Evolutionary conservation across 2,329 filamentous ascomycete genomes (phyloP), one percentile per base, ranked within the genome.

Genomic region (Aspergillus sp.): DNA sequence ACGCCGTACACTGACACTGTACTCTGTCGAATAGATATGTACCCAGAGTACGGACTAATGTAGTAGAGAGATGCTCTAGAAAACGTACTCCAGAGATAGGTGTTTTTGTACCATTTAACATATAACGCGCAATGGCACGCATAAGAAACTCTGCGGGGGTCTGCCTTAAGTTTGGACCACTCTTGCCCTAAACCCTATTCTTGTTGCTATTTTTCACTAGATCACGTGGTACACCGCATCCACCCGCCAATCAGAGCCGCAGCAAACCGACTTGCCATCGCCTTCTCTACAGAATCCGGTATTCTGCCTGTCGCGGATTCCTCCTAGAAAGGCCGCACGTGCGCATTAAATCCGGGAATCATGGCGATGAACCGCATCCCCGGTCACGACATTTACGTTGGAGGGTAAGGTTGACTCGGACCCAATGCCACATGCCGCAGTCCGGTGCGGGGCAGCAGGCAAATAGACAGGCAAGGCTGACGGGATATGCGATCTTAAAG

Each of bases 371-470:
- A 85, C 61, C 78, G 77, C 60, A 76, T 91, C 44, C 79, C 82
- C 3, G 84, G 84, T 29, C 76, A 81, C 54, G 81, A 86, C 52
- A 74, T 93, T 54, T 90, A 83, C 66, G 83, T 93, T 55, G 85
- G 87, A 69, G 85, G 87, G 87, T 90, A 74, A 46, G 66, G 67
- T 48, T 48, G 46, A 30, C 43, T 46, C 39, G 36, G 29, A 7
- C 32, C 34, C 28, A 19, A 19, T 19, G 19, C 19, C 19, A 19
- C 19, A 19, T 19, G 19, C 19, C 19, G 19, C 19, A 19, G 19
- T 19, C 8, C 36, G 35, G 19, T 27, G 29, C 41, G 29, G 36
- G 36, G 36, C 19, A 26, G 26, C 36, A 19, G 36, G 8, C 30
- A 5, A 32, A 6, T 9, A 32, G 30, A 32, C 5, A 9, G 5